A percentile compares a stretch with the other conserved stretches of the same genome.
Evolutionary conservation across 1,284 basidiomycete genomes (phyloP).

Genomic region (Boletellus sp.): DNA sequence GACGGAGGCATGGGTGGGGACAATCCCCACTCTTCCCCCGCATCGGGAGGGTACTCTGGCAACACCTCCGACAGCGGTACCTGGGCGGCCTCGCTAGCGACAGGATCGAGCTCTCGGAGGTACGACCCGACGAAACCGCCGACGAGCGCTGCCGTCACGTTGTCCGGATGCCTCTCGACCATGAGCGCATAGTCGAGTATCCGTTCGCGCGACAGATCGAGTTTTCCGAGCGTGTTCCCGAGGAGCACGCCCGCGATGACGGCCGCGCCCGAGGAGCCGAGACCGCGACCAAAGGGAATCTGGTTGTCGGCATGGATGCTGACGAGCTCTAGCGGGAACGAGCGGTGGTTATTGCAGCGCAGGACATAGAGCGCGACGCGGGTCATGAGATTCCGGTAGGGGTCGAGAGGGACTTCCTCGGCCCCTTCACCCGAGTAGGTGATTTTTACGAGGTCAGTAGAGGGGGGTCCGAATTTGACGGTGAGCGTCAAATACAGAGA

Average conservation of each 20-base stretch:
- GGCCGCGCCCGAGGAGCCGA: conserved; percentile 96
- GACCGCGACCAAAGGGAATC: conserved; percentile 95
- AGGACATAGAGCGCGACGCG: conserved; percentile 97
- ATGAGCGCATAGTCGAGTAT: conserved; percentile 96
- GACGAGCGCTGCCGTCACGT: conserved; percentile 95
- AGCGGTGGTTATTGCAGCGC: conserved; percentile 73
- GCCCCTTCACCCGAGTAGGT: conserved; percentile 88
- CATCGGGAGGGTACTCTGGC: conserved; percentile 94
- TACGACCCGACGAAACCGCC: conserved; percentile 99
- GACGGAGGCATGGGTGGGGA: conserved; percentile 84
- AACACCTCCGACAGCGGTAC: conserved; percentile 96
- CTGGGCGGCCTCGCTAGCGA: conserved; percentile 72
- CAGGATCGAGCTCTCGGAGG: conserved; percentile 84
- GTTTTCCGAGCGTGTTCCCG: conserved; percentile 77
- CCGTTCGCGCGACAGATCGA: conserved; percentile 68
- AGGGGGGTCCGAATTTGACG: conserved; percentile 47
- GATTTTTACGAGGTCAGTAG: conserved; percentile 57
- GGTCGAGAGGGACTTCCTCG: conserved; percentile 86
- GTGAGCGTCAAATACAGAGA: conserved; percentile 82
- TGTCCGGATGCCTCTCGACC: conserved; percentile 99
- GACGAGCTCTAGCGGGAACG: conserved; percentile 72
- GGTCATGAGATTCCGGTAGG: conserved; percentile 98
- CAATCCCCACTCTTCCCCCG: conserved; percentile 86
- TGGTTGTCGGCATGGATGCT: conserved; percentile 84
- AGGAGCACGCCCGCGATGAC: conserved; percentile 95